Conservation (phyloP, 2,329 filamentous ascomycete species). For the Pseudonectria buxi region DNA sequence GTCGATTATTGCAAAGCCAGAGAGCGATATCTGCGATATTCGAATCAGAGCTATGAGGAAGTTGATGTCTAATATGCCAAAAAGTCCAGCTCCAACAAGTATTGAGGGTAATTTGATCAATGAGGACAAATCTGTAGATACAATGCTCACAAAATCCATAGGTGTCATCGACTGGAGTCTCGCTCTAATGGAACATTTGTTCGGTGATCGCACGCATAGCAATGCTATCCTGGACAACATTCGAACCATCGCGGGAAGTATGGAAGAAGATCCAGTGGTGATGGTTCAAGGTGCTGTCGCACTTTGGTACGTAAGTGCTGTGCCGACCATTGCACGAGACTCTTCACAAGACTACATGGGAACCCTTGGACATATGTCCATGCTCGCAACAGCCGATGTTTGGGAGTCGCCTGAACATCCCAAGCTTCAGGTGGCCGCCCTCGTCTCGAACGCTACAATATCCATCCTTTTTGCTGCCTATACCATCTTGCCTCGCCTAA, state of each 20-base stretch:
- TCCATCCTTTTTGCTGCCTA: slow-evolving; percentile 15
- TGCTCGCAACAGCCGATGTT: slow-evolving; percentile 13
- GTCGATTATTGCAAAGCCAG: slow-evolving; percentile 9
- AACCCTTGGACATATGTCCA: slow-evolving; percentile 21
- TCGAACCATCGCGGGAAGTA: neutral
- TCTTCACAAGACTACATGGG: slow-evolving; percentile 10
- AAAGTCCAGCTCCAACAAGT: no score
- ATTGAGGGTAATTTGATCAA: no score
- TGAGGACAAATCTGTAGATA: no score
- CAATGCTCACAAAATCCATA: neutral
- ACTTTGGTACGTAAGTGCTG: slow-evolving; percentile 13
- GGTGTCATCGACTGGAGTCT: slow-evolving; percentile 5
- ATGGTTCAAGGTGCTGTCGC: slow-evolving; percentile 10
- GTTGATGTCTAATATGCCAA: neutral
- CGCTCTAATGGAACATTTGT: slow-evolving; percentile 2
- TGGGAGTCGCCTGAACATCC: slow-evolving; percentile 11
- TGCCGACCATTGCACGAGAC: slow-evolving; percentile 9
- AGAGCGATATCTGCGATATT: slow-evolving; percentile 2
- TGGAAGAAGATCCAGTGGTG: slow-evolving; percentile 3
- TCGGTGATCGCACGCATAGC: neutral
- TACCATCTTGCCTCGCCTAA: slow-evolving; percentile 11
- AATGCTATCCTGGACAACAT: slow-evolving; percentile 12
- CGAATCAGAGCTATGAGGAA: slow-evolving; percentile 2
- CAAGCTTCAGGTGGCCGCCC: slow-evolving; percentile 9
- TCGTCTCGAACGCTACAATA: slow-evolving; percentile 13